These are phyloP conservation scores for Aspergillus sp. DNA, from an alignment of 2,329 filamentous ascomycete species.

Conservation along the genomic window DNA sequence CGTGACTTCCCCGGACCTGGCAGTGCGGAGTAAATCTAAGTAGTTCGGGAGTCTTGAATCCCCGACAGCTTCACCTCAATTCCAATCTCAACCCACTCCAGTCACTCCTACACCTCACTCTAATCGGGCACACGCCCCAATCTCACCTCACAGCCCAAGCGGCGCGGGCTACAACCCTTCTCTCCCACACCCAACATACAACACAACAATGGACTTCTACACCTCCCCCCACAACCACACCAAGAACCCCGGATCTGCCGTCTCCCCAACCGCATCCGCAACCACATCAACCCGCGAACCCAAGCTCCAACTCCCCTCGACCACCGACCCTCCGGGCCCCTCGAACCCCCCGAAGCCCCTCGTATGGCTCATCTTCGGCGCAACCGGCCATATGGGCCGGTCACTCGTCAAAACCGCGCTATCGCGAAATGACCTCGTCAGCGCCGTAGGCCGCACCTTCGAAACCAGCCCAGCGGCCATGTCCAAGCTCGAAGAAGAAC, in stretches of 20 bases:
- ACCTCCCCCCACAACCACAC: not conserved
- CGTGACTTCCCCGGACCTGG: too few relatives aligned
- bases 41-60: too few relatives aligned
- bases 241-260: not conserved
- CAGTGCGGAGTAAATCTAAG: too few relatives aligned
- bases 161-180: not conserved
- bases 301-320: conserved; percentile 69
- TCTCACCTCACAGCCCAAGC: not conserved
- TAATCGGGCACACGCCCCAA: too few relatives aligned
- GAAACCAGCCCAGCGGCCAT: conserved; percentile 75
- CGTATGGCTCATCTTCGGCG: conserved; percentile 93
- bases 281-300: conserved; percentile 33
- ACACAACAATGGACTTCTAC: not conserved
- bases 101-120: too few relatives aligned
- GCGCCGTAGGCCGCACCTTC: conserved; percentile 79
- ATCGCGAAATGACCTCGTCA: conserved; percentile 77
- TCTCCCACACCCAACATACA: too few relatives aligned
- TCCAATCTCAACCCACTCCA: too few relatives aligned
- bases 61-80: too few relatives aligned
- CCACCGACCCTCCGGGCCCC: conserved; percentile 79
- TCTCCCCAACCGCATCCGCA: conserved; percentile 12
- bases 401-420: conserved; percentile 83
- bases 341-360: conserved; percentile 70
- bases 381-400: conserved; percentile 94
- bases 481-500: conserved; percentile 66